These are phyloP conservation scores for Coniochaeta hoffmannii DNA, from an alignment of 2,329 filamentous ascomycete genomes.

Conservation along the genomic window DNA sequence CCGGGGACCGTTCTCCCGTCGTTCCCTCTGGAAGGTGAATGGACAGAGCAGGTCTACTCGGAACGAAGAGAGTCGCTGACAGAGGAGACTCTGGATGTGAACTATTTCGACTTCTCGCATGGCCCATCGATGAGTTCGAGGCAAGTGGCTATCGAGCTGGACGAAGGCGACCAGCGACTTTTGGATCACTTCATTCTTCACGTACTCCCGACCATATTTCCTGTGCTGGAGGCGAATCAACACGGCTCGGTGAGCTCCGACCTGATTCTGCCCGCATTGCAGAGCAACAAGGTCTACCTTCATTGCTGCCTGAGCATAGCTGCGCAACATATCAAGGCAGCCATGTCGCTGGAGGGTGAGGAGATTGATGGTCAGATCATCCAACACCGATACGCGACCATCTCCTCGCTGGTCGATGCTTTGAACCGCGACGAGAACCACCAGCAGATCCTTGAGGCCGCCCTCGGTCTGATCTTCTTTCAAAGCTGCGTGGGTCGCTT, in stretches of 20 bases:
- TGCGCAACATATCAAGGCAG: conserved; percentile 84
- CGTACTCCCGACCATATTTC: conserved; percentile 84
- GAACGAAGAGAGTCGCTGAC: conserved; percentile 60
- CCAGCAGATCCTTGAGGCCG: conserved; percentile 82
- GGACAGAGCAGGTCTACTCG: conserved; percentile 63
- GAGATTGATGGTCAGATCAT: conserved; percentile 87
- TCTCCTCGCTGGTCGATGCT: conserved; percentile 76
- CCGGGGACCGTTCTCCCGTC: conserved; percentile 59
- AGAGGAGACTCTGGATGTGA: conserved; percentile 61
- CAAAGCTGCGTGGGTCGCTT: conserved; percentile 84
- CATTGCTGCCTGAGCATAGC: conserved; percentile 94
- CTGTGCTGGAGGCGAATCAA: conserved; percentile 84
- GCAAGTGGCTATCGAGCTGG: conserved; percentile 71
- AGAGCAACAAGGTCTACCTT: conserved; percentile 86
- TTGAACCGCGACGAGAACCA: conserved; percentile 76
- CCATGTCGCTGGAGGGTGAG: conserved; percentile 56
- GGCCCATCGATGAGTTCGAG: conserved; percentile 54
- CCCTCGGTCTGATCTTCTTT: conserved; percentile 92
- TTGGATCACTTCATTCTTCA: conserved; percentile 87
- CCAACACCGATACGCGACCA: conserved; percentile 82
- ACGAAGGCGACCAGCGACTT: conserved; percentile 79
- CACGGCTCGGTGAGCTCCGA: conserved; percentile 74
- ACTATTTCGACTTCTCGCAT: conserved; percentile 78
- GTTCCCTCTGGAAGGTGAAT: conserved; percentile 56
- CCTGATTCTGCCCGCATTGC: conserved; percentile 78